Evolutionary conservation across 495 filamentous ascomycete species (phyloP), one percentile per base, ranked within the genome.

Genomic region (Xylaria flabelliformis): DNA sequence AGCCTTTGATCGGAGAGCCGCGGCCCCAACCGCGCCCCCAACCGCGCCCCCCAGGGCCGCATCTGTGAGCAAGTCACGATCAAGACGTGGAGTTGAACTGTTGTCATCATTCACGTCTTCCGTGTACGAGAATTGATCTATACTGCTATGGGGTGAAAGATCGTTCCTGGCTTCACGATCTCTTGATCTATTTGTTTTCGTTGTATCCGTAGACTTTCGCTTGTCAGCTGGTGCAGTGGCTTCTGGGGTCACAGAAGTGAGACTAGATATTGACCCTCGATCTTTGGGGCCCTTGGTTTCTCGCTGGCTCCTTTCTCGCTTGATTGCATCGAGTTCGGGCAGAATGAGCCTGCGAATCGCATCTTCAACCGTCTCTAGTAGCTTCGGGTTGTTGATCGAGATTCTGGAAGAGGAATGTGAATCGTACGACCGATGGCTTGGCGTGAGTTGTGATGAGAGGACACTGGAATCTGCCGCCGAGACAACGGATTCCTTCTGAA

Each of bases 321-420:
- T 98, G 58, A 98, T 85, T 41, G 93, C 93, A 66, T 93, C 94
- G 59, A 99, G 85, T 78, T 99, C 95, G 0, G 96, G 97, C 1
- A 98, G 82, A 63, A 98, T 97, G 62, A 98, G 84, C 56, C 95
- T 89, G 63, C 93, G 91, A 74, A 99, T 98, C 26, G 96, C 94
- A 83, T 98, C 95, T 81, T 98, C 95, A 9, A 99, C 95, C 0
- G 94, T 95, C 79, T 97, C 93, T 6, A 98, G 88, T n/a, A 99
- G 82, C 73, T 93, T 97, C 0, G 95, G 95, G 78, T 99, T 98
- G 82, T 97, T 98, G 81, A 97, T 91, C 0, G 93, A 96, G 8
- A 94, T 80, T 67, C 90, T 93, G 32, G 94, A 96, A 19, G 90
- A 89, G 39, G 94, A 95, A 75, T 93, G 89, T 70, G 91, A 87